Base-by-base conservation (phyloP, 148 eudicot genomes). In the Arctostaphylos glauca region DNA sequence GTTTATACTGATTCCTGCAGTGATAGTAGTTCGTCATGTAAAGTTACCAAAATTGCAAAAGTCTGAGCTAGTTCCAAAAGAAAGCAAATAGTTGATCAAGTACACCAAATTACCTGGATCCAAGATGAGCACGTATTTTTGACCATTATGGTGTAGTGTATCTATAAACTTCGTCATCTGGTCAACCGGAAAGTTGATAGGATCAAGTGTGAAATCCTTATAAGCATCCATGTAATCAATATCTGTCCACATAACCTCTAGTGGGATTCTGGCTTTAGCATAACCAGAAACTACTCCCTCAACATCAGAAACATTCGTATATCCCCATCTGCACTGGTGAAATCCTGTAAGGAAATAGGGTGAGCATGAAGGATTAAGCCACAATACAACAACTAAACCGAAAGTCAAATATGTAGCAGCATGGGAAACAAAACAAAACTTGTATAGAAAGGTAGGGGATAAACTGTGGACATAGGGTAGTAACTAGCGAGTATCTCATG, bases 181-280 rank as follows among this genome's bases (percentile, higher is more conserved):
- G 13, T 90, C 81, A 5, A 84, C 43, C 16, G 96, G 98, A 76
- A 87, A 95, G 21, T 94, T 91, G 19, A 89, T 76, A 50, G 98
- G 98, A 80, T 94, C 97, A 44, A 94, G 85, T 15, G 93, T 94
- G 86, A 94, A 94, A 83, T 92, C 97, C 88, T 94, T 94, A 76
- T 77, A 94, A 31, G 78, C 95, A 66, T 94, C 95, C 98, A 94
- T 94, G 88, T 92, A 90, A 84, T 94, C 95, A 71, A 93, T 93
- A 78, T 94, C 98, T 46, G 97, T 88, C 98, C 97, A 94, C 86
- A 94, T 94, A 77, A 87, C 95, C 43, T 93, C 98, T 10, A 94
- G 84, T 0, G 97, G 98, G 47, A 94, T 93, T 71, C 83, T 54
- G 54, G 92, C 90, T 49, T 90, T 85, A 60, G 92, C 89, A 80